Evolutionary conservation across 306 rosid genomes (phyloP).

Genomic region (Corylus avellana): DNA sequence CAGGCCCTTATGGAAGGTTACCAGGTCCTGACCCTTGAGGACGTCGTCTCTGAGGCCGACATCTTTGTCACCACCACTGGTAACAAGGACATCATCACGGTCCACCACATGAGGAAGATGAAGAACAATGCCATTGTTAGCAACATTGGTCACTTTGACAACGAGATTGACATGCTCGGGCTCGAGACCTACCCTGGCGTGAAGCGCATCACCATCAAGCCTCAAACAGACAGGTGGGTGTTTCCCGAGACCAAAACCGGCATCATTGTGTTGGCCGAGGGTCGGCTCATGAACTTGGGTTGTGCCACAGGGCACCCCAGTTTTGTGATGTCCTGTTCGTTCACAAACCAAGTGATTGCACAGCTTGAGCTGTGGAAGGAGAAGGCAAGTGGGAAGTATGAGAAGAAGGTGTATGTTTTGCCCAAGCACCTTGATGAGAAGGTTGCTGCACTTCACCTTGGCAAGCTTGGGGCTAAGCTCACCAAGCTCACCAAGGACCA

Average conservation of each 20-base stretch:
- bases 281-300: conserved; percentile 96
- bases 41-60: conserved; percentile 64
- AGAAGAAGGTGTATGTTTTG: conserved; percentile 88
- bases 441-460: conserved; percentile 93
- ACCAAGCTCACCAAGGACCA: conserved; percentile 83
- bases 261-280: conserved; percentile 85
- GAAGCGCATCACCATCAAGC: conserved; percentile 85
- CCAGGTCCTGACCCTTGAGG: conserved; percentile 69
- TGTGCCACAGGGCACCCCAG: conserved; percentile 99
- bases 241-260: conserved; percentile 78
- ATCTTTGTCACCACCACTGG: conserved; percentile 96
- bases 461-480: conserved; percentile 92
- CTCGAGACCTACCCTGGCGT: conserved; percentile 86
- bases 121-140: conserved; percentile 95
- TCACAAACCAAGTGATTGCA: conserved; percentile 97
- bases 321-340: conserved; percentile 98
- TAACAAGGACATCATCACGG: conserved; percentile 96
- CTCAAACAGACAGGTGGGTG: conserved; percentile 97
- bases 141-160: conserved; percentile 99
- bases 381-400: conserved; percentile 70
- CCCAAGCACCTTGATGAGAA: conserved; percentile 97
- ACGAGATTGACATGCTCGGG: conserved; percentile 81
- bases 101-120: conserved; percentile 83
- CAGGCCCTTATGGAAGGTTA: conserved; percentile 96
- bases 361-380: conserved; percentile 96